Percentiles rank a stretch among this genome's conserved stretches.
Evolutionary conservation across 2,329 filamentous ascomycete genomes (phyloP).

Genomic region (Hymenoscyphus infarciens): DNA sequence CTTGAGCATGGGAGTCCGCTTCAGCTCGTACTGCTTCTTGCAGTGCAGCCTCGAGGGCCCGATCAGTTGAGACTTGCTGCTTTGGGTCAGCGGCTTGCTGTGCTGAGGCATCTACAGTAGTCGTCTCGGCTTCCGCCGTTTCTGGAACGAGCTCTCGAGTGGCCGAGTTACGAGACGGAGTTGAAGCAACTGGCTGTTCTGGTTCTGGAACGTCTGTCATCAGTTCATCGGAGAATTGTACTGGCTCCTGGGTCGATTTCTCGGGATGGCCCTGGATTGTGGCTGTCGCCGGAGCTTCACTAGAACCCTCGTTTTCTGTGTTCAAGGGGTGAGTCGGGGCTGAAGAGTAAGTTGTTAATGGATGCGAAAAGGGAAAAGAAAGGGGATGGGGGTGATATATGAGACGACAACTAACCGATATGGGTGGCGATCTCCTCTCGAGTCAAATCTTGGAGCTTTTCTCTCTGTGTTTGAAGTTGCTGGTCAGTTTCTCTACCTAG

Average conservation of each 20-base stretch:
- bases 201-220: not conserved
- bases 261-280: not conserved
- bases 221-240: not conserved
- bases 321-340: conserved; percentile 13
- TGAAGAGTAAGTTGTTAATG: conserved; percentile 23
- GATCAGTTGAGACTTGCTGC: conserved; percentile 16
- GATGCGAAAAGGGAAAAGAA: not conserved
- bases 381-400: not conserved
- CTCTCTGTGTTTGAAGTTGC: conserved; percentile 35
- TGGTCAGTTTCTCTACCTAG: conserved; percentile 36
- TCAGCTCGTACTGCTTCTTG: conserved; percentile 31
- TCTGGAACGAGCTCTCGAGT: not conserved
- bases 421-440: conserved; percentile 25
- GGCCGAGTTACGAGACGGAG: not conserved
- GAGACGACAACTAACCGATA: conserved; percentile 22
- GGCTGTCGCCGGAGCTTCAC: not conserved
- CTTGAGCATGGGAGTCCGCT: conserved; percentile 24
- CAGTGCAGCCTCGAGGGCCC: conserved; percentile 29
- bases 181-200: not conserved
- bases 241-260: not conserved
- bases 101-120: not conserved
- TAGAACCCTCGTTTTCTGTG: not conserved
- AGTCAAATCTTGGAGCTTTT: conserved; percentile 33
- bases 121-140: not conserved
- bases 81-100: conserved; percentile 2